Conservation (phyloP, 257 asterid species). For the Echium plantagineum region DNA sequence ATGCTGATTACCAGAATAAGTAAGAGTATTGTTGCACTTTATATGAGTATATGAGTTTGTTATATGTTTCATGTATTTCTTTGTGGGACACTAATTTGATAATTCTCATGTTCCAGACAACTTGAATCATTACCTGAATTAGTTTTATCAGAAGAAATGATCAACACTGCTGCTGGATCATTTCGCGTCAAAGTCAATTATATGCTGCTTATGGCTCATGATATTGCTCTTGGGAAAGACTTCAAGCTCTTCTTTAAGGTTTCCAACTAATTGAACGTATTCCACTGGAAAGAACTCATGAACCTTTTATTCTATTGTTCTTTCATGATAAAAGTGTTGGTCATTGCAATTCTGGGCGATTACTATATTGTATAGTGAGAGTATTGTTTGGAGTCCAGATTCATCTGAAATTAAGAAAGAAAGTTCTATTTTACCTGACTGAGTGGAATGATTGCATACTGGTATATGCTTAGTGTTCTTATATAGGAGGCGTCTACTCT, state of each 20-base stretch:
- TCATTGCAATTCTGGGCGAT: not conserved
- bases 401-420: too few relatives aligned
- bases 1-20: conserved; percentile 56
- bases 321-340: not conserved
- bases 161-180: conserved; percentile 82
- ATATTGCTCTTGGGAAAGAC: conserved; percentile 90
- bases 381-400: not conserved
- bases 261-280: conserved; percentile 6
- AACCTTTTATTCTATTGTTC: not conserved
- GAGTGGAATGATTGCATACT: not conserved
- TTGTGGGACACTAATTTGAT: conserved; percentile 10
- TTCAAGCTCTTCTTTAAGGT: conserved; percentile 90
- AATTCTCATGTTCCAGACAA: conserved; percentile 39
- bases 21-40: conserved; percentile 18
- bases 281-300: not conserved
- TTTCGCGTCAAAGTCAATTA: conserved; percentile 85
- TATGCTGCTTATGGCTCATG: conserved; percentile 95
- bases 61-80: conserved; percentile 4
- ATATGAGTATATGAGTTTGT: not conserved
- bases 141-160: conserved; percentile 91
- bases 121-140: conserved; percentile 66
- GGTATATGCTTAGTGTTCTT: not conserved
- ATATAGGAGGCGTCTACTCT: too few relatives aligned
- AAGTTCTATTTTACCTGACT: not conserved
- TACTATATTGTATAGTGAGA: not conserved